Percentiles rank a stretch among this genome's conserved stretches.
Conservation (phyloP, 495 filamentous ascomycete species). For the Penicillium cinerascens region DNA sequence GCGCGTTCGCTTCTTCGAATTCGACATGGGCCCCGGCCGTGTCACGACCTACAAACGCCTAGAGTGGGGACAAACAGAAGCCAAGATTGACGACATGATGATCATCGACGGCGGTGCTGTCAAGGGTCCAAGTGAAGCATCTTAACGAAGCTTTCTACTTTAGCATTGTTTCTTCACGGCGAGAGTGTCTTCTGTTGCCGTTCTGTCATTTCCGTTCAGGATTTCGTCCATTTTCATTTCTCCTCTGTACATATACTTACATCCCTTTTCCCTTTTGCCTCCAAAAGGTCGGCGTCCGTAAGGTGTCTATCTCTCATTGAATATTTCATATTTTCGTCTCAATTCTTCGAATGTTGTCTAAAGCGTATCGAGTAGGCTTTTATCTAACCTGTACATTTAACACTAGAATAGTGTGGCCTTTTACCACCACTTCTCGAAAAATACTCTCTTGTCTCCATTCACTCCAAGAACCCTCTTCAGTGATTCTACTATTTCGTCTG, state of each 20-base stretch:
- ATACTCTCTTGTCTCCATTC: constrained; percentile 48
- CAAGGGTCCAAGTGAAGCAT: constrained; percentile 24
- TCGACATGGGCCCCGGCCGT: constrained; percentile 82
- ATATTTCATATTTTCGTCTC: constrained; percentile 20
- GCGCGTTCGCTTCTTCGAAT: constrained; percentile 82
- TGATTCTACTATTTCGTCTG: constrained; percentile 67
- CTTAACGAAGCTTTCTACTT: constrained; percentile 7
- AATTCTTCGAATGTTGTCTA: constrained; percentile 11
- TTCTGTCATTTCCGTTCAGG: constrained; percentile 16
- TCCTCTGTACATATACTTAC: constrained; percentile 29
- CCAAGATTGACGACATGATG: constrained; percentile 76
- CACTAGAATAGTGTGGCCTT: background rate
- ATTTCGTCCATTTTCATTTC: constrained; percentile 3
- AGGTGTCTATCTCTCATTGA: constrained; percentile 19
- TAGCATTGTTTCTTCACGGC: constrained; percentile 7
- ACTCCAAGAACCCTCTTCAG: constrained; percentile 50
- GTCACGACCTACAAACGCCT: constrained; percentile 90
- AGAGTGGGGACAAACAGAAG: constrained; percentile 73
- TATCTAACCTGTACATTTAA: background rate
- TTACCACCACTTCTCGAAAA: constrained; percentile 90
- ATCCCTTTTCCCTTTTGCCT: constrained; percentile 17
- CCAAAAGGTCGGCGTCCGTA: constrained; percentile 24
- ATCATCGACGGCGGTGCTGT: constrained; percentile 79
- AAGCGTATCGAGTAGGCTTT: background rate
- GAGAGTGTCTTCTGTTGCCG: constrained; percentile 8